Evolutionary conservation across 768 basidiomycete genomes (phyloP), one percentile per base, ranked within the genome.

Genomic region (Boletus sp.): DNA sequence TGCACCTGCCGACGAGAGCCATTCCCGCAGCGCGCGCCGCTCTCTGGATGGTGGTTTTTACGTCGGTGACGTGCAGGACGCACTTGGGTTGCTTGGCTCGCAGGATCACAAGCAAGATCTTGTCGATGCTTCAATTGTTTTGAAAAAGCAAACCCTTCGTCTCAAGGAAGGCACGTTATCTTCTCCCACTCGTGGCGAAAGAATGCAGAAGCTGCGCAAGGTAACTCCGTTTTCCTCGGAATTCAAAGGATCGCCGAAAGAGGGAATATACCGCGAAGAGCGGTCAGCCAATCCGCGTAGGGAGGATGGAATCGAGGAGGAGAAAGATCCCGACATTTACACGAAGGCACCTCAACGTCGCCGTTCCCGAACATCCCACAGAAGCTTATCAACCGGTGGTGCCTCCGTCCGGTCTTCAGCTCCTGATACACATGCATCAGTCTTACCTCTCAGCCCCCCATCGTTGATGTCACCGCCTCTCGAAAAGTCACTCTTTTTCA

Each of bases 371-470:
- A 37, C 58, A 15, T 34, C 32, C 10, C 33, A 1, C 23, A 50
- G 46, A 25, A 30, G 7, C 23, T 5, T 8, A 8, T 27, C 32
- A 2, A 19, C 11, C 6, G 17, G 38, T 7, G 32, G 44, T 49
- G 0, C 25, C 11, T 56, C 59, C 29, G 57, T 56, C 35, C 49
- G 53, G 19, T 57, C 54, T 34, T 64, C 55, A 17, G 55, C 54
- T 44, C 50, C 64, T 23, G 67, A 70, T 34, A 47, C 59, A 25
- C 74, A 76, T 44, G 69, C 70, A 10, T 72, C 72, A 4, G 59
- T 79, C 21, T 73, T 87, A 4, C 82, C 83, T 0, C 72, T 72
- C 25, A 84, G 83, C 56, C 85, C 86, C 0, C 75, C 82, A 2
- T 75, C 75, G 54, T 67, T 87, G 34, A 81, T 73, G 66, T 85